Conservation (phyloP, 2,329 filamentous ascomycete species). For the Gnomoniopsis sp. region DNA sequence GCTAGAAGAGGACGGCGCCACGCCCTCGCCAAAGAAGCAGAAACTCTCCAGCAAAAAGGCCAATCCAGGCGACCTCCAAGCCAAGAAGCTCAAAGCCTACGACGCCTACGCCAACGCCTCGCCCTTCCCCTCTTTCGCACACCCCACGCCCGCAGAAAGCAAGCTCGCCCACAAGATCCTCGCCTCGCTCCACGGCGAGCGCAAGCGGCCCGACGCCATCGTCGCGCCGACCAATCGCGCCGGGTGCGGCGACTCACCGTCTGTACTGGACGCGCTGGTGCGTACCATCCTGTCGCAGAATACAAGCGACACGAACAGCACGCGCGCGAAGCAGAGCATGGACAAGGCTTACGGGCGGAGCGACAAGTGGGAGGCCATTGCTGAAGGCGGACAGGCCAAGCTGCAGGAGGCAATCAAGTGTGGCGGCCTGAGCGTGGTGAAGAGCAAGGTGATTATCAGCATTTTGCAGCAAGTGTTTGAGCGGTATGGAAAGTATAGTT, state of each 20-base stretch:
- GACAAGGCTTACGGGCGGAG: conserved; percentile 40
- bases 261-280: conserved; percentile 49
- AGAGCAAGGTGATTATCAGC: conserved; percentile 68
- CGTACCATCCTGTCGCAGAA: conserved; percentile 52
- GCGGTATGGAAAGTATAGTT: conserved; percentile 38
- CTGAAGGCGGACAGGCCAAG: conserved; percentile 33
- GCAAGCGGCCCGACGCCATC: conserved; percentile 57
- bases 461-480: conserved; percentile 63
- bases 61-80: conserved; percentile 27
- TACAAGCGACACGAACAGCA: conserved; percentile 53
- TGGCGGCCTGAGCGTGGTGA: conserved; percentile 69
- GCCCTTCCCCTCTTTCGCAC: conserved; percentile 66
- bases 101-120: conserved; percentile 38
- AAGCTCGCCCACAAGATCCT: conserved; percentile 65
- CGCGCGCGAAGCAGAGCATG: conserved; percentile 53
- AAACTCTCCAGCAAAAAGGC: conserved; percentile 12
- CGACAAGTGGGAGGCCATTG: conserved; percentile 41
- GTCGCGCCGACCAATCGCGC: conserved; percentile 61
- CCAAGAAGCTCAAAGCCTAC: conserved; percentile 42
- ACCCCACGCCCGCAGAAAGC: conserved; percentile 66
- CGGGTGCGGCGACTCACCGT: conserved; percentile 53
- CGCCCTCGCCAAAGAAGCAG: conserved; percentile 7
- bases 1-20: neutral
- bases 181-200: conserved; percentile 60
- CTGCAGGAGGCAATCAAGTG: conserved; percentile 61